phyloP scores from a whole-genome alignment of 352 stramenopile species.

The Hyaloperonospora arabidopsidis region DNA sequence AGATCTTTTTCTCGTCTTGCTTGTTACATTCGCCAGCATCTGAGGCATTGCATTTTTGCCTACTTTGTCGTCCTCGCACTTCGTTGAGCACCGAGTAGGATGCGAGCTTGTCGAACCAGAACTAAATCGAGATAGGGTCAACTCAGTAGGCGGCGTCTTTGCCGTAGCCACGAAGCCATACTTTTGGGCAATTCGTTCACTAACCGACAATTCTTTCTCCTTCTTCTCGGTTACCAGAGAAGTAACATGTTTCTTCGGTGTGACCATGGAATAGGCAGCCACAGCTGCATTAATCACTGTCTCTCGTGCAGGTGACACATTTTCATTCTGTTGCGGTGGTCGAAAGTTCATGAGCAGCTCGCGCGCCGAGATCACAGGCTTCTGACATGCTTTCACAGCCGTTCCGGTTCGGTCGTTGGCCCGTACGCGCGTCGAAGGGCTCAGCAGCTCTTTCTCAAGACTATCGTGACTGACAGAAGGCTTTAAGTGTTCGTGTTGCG shows the following conservation, averaged over 20 bases:
- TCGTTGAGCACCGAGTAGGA: background rate
- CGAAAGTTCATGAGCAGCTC: slow-evolving; percentile 50
- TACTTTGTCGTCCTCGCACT: slow-evolving; percentile 1
- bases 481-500: background rate
- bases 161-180: slow-evolving; percentile 37
- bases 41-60: slow-evolving; percentile 3
- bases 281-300: slow-evolving; percentile 5
- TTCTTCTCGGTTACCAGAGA: slow-evolving; percentile 2
- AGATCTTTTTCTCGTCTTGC: slow-evolving; percentile 21
- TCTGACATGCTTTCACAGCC: slow-evolving; percentile 9
- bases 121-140: background rate
- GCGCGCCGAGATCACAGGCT: slow-evolving; percentile 55
- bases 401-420: background rate
- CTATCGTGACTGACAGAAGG: slow-evolving; percentile 13
- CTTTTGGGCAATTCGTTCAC: slow-evolving; percentile 53
- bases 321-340: slow-evolving; percentile 19
- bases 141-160: slow-evolving; percentile 11
- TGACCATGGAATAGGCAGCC: slow-evolving; percentile 14
- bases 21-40: background rate
- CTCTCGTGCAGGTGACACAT: slow-evolving; percentile 8
- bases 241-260: slow-evolving; percentile 9
- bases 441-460: slow-evolving; percentile 15
- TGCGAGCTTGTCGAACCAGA: slow-evolving; percentile 2
- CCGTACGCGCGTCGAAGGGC: background rate
- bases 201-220: slow-evolving; percentile 26